Evolutionary conservation across 2,329 filamentous ascomycete genomes (phyloP), one percentile per base, ranked within the genome.

Genomic region (Trichoderma aggressivum): DNA sequence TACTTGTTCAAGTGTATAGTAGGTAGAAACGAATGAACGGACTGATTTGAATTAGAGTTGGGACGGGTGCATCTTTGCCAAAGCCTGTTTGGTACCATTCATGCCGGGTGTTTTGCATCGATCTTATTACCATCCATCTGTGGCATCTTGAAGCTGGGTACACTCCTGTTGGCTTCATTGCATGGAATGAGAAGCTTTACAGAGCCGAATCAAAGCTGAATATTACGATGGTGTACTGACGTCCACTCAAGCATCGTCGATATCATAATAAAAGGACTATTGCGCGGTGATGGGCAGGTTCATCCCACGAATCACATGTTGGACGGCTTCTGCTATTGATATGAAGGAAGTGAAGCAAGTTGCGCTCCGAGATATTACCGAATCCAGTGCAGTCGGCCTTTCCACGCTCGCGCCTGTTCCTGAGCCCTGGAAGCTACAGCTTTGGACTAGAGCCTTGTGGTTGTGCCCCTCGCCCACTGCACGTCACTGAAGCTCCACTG

Each of bases 401-500:
- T 7, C 11, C 5, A n/a, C 43, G 2, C 43, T 50, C n/a, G 47
- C 47, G 47, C 21, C 5, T 53, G 47, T 53, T 24, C 47, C 47
- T 53, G 21, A 53, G 21, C 12, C 47, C 12, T 53, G 21, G 47
- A 24, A 24, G 47, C n/a, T 53, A 53, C 43, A n/a, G 18, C 4
- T 36, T 12, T 12, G 12, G 10, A 36, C 5, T 4, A 14, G 11
- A 36, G 34, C 47, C 47, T 53, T 53, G 30, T n/a, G 43, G 21
- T 18, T 36, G 30, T 21, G 50, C 50, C 50, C 50, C 50, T 56
- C 63, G 32, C 63, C 21, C 32, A 28, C 63, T 39, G 63, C 24
- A 36, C 47, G 32, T 56, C 63, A 66, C 63, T 58, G 47, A 66
- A 66, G 50, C 63, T 66, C 63, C 50, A 39, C 50, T 56, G 47